Base-by-base conservation (phyloP, 2,329 filamentous ascomycete genomes). In the Diaporthe velutina region DNA sequence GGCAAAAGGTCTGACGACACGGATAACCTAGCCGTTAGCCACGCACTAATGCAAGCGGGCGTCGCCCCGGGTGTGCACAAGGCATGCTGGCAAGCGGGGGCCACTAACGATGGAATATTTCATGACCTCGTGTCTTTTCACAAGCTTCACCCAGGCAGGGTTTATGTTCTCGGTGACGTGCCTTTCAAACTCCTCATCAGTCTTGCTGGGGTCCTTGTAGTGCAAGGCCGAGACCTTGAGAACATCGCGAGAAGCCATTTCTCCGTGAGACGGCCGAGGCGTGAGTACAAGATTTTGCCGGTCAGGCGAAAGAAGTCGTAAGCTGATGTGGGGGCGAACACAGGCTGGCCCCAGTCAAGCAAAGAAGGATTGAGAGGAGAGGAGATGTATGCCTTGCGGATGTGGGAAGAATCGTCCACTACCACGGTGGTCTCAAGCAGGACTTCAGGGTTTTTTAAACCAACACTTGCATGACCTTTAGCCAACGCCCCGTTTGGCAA, bases 221-320 rank as follows among this genome's bases (percentile, higher is more conserved):
- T 57, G 54, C 54, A 57, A 57, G 30, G 54, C 28, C 17, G 54
- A 57, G 54, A 57, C 54, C 17, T 57, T 57, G 54, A 57, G 30
- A 22, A 57, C 54, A 35, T 35, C 30, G 54, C 54, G 30, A 57
- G 30, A 57, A 3, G 54, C 54, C 54, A 57, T 57, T 12, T 57
- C 7, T 9, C 8, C 10, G 54, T 57, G 30, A 35, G 17, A n/a
- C n/a, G 19, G 30, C 9, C 4, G 30, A 57, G 8, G 10, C 19
- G 17, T 19, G 42, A 33, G 10, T 22, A 35, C 30, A 57, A 35
- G 54, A n/a, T 35, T 33, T 9, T 57, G 4, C 17, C 0, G n/a
- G 12, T 13, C 13, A 12, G 19, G n/a, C 4, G 15, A 52, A 52
- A 7, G n/a, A 25, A 19, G 4, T 13, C 10, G 48, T 28, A 17